Evolutionary conservation across 2,329 filamentous ascomycete species (phyloP), one percentile per base, ranked within the genome.

Genomic region (Clonostachys byssicola): DNA sequence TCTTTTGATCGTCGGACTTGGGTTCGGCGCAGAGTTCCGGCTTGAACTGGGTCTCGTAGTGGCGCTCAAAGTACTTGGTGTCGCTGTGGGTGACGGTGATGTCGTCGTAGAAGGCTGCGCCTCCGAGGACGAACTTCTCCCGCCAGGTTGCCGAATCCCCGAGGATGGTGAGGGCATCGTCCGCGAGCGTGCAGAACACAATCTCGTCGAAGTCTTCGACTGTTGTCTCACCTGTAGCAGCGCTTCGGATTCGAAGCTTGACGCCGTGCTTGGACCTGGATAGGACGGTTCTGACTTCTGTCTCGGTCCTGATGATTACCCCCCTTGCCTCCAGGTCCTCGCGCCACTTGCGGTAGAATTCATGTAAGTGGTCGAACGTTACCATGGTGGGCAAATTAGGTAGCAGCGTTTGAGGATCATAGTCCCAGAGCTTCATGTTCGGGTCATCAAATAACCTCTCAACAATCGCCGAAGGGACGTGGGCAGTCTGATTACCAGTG

Each of bases 401-500:
- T 2, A 81, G 59, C 4, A 83, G 62, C 0, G 73, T 79, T 42
- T 78, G 70, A 0, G 69, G 56, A 44, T 82, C 78, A 52, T 81
- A 83, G 30, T 78, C 67, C 79, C 79, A 84, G 9, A 84, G 66
- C 50, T 75, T 76, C 72, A 80, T 78, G 46, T 78, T 78, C 0
- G 77, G 77, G 47, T 80, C 76, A 48, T 80, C 68, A 44, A 81
- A 83, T 0, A 85, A 61, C 5, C 79, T 66, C 57, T 84, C 79
- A 5, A 90, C 70, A 34, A 90, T 82, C 20, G 85, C 83, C 40
- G 77, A 79, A 0, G 86, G 81, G 0, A 90, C 85, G 52, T 88
- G 81, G 0, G 85, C 80, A 0, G 86, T 86, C 55, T 88, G 83
- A 54, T 90, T 90, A 2, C 86, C 85, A 0, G 86, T 89, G 1